A percentile compares a stretch with the other conserved stretches of the same genome.
Conservation (phyloP, 225 moss, liverwort and hornwort species). For the Pseudisothecium myosuroides region DNA sequence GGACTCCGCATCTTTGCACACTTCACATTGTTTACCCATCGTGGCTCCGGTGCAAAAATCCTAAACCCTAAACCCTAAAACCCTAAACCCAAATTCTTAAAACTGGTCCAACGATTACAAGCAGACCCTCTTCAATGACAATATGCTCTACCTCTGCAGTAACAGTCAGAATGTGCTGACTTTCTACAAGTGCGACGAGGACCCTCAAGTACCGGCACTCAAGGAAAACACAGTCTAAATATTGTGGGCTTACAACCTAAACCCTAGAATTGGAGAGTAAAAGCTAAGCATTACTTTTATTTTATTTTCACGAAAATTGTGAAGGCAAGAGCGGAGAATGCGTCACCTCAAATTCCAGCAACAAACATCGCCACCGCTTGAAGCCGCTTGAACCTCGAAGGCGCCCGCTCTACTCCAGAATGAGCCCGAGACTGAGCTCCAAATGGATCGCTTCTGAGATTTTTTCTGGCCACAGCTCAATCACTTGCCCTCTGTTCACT, state of each 20-base stretch:
- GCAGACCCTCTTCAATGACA: background rate
- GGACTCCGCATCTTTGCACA: conserved; percentile 45
- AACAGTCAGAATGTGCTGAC: background rate
- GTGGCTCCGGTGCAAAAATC: background rate
- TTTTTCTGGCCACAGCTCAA: too few species aligned
- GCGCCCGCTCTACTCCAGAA: too few species aligned
- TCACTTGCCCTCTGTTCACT: too few species aligned
- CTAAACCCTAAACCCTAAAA: background rate
- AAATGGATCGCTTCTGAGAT: too few species aligned
- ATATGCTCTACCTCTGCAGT: background rate
- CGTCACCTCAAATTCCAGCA: too few species aligned
- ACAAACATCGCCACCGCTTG: too few species aligned
- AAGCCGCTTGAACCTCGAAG: too few species aligned
- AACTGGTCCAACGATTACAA: background rate
- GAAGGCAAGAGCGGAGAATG: too few species aligned
- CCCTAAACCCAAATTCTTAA: background rate
- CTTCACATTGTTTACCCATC: conserved; percentile 48
- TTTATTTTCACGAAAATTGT: background rate
- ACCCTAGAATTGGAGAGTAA: background rate
- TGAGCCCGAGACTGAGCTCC: too few species aligned
- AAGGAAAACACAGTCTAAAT: background rate
- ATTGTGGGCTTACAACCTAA: background rate
- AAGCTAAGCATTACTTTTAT: background rate
- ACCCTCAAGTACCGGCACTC: background rate
- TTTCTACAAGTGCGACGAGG: background rate